A percentile compares a stretch with the other conserved stretches of the same genome.
These are phyloP conservation scores for Penicillium occitanis DNA, from an alignment of 2,329 filamentous ascomycete species.

Conservation along the genomic window DNA sequence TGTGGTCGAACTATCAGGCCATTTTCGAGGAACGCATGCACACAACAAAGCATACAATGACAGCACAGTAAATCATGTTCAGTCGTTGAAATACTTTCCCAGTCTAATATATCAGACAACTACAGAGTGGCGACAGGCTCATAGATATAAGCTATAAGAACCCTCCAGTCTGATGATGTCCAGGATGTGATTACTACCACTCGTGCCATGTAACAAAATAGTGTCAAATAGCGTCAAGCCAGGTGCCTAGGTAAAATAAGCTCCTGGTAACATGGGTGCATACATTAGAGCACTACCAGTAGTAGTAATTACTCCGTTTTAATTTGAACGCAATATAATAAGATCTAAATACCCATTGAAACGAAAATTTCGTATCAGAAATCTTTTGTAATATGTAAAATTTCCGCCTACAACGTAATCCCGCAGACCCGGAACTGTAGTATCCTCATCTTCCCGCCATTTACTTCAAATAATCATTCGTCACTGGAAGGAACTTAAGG, in stretches of 20 bases:
- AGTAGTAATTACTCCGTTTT: conserved; percentile 16
- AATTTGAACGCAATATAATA: background rate
- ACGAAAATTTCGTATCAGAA: conserved; percentile 5
- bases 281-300: conserved; percentile 11
- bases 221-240: conserved; percentile 5
- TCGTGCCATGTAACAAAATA: conserved; percentile 4
- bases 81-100: background rate
- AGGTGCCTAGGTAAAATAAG: background rate
- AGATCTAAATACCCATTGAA: background rate
- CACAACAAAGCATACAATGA: background rate
- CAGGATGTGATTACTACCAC: conserved; percentile 2
- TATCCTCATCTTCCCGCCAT: conserved; percentile 3
- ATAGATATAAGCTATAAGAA: conserved; percentile 1
- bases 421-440: background rate
- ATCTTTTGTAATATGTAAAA: background rate
- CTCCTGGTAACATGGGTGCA: conserved; percentile 5
- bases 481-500: background rate
- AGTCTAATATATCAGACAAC: background rate
- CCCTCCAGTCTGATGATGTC: conserved; percentile 1
- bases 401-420: background rate
- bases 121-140: background rate
- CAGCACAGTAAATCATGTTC: background rate
- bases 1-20: background rate
- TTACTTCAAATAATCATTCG: background rate
- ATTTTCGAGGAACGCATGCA: background rate